Evolutionary conservation across 1,139 yeast genomes (phyloP), one percentile per base, ranked within the genome.

Genomic region (Yamadazyma sp.): DNA sequence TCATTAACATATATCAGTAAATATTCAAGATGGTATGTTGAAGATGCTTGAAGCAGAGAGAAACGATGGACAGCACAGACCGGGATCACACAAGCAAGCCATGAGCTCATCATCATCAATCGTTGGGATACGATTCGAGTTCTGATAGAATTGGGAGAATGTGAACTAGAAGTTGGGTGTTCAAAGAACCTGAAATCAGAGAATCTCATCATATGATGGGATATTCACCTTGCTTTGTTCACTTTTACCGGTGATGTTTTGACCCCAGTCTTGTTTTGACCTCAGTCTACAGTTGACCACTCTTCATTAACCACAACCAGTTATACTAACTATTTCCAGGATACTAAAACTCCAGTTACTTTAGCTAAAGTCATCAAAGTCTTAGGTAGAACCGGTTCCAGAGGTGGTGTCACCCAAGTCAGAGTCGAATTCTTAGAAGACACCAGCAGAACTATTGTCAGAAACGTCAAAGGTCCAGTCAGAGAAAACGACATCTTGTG

Each of bases 391-490:
- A 90, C 97, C 83, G 97, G 97, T 71, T 90, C 97, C 71, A 90
- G 97, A 82, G 98, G 98, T 85, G 97, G 97, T 85, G 98, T 92
- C 77, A 92, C 97, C 76, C 98, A 92, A 79, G 97, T 92, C 73
- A 90, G 98, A 78, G 97, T 92, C 66, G 97, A 92, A 78, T 92
- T 92, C 86, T 82, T 92, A 73, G 97, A 90, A 74, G 97, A 92
- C 73, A 78, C 95, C 64, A 79, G 96, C 73, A 89, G 97, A 84
- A 86, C 96, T 67, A 90, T 92, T 68, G 97, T 92, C 80, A 89
- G 98, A 86, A 92, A 92, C 83, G 98, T 92, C 75, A 92, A 84
- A 80, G 98, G 98, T 66, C 97, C 98, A 74, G 97, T 90, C 72
- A 88, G 97, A 80, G 97, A 90, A 78, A 88, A 90, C 78, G 98